phyloP scores from a whole-genome alignment of 129 eudicot genomes.

The Gnaphalium uliginosum region DNA sequence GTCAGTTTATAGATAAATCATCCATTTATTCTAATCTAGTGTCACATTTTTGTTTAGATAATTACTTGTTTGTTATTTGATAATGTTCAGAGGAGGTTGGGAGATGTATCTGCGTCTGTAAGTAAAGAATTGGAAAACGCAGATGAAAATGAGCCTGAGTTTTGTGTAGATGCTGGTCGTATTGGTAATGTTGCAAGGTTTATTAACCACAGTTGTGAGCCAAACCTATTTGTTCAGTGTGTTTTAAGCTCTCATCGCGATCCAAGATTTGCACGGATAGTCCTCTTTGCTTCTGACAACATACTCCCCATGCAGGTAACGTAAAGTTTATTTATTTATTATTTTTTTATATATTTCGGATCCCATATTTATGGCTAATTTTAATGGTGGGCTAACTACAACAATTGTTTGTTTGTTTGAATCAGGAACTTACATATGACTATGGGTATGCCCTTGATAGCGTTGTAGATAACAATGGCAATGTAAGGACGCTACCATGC shows the following conservation, averaged over 20 bases:
- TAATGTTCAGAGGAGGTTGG: conserved; percentile 38
- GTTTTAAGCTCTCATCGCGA: conserved; percentile 37
- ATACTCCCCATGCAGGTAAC: conserved; percentile 38
- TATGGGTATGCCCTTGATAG: conserved; percentile 80
- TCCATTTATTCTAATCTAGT: background rate
- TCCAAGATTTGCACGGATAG: conserved; percentile 38
- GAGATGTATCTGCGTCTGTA: conserved; percentile 37
- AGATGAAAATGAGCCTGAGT: conserved; percentile 33
- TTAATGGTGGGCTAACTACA: background rate
- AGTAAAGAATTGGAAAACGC: conserved; percentile 17
- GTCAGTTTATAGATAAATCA: conserved; percentile 1
- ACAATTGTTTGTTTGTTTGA: conserved; percentile 15
- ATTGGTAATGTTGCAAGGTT: conserved; percentile 45
- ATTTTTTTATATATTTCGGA: background rate
- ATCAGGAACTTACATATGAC: conserved; percentile 79
- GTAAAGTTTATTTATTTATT: too few relatives aligned
- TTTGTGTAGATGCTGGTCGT: conserved; percentile 45
- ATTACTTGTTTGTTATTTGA: background rate
- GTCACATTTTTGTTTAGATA: background rate
- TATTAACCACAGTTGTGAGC: conserved; percentile 50
- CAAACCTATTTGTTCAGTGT: conserved; percentile 47
- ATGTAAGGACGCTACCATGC: conserved; percentile 51
- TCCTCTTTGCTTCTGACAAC: conserved; percentile 37
- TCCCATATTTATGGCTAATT: background rate
- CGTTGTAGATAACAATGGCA: conserved; percentile 67